Conservation (phyloP, 345 rosid genomes). For the Euclidium syriacum region DNA sequence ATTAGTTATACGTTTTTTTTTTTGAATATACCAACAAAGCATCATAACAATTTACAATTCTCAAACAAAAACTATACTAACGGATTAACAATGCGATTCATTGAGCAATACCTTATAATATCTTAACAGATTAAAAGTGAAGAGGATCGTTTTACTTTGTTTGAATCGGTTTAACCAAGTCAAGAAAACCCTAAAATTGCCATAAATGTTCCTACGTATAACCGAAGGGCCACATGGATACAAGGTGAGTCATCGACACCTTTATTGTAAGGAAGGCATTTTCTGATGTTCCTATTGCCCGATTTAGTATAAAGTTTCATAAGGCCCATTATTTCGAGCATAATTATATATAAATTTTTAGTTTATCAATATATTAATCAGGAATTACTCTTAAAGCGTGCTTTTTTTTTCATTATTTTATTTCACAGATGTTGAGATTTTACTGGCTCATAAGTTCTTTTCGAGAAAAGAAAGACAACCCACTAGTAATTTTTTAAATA, state of each 20-base stretch:
- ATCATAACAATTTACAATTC: background rate
- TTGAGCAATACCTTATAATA: no score
- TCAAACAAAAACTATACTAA: background rate
- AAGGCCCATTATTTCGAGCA: constrained; percentile 20
- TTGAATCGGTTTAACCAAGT: constrained; percentile 25
- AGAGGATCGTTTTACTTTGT: background rate
- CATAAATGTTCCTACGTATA: constrained; percentile 24
- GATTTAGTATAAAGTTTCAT: constrained; percentile 46
- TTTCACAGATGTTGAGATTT: constrained; percentile 16
- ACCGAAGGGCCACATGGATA: constrained; percentile 30
- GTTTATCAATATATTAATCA: background rate
- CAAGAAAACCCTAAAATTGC: constrained; percentile 32
- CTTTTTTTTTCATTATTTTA: constrained; percentile 13
- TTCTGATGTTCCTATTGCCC: constrained; percentile 35
- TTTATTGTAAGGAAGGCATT: constrained; percentile 28
- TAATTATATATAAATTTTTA: background rate
- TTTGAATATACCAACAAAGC: background rate
- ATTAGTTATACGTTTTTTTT: background rate
- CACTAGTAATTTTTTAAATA: constrained; percentile 10
- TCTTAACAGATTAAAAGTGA: no score
- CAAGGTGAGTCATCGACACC: constrained; percentile 26
- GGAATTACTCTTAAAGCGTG: constrained; percentile 15
- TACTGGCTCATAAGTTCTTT: constrained; percentile 20
- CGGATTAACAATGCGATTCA: no score
- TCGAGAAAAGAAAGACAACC: constrained; percentile 17